Base-by-base conservation (phyloP, 805 yeast species). In the Brettanomyces custersianus region DNA sequence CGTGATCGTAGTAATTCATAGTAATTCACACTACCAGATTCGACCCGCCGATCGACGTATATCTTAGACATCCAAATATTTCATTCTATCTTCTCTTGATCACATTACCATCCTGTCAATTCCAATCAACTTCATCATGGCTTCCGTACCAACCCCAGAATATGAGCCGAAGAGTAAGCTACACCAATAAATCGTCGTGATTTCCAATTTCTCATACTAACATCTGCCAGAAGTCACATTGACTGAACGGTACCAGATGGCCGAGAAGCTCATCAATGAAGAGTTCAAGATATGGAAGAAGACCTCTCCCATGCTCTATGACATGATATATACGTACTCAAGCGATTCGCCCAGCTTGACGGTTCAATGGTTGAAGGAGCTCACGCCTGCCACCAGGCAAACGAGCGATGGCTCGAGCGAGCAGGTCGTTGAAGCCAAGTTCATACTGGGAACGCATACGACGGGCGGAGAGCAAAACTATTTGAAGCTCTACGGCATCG, bases 261-360 rank as follows among this genome's bases (percentile, higher is more conserved):
- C 66, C 33, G 83, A 77, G 47, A 81, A 80, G 50, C 57, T 79
- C 8, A 65, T 69, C 41, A 82, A 82, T 48, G 94, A 82, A 56
- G 92, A 82, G 59, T 81, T 70, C 64, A 74, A 74, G 47, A 72
- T 78, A 39, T 85, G 95, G 95, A 85, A 84, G 54, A 83, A 84
- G 49, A 72, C 90, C 2, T 79, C 82, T 11, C 94, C 94, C 3
- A 63, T 82, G 44, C 62, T 85, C 40, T 85, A 85, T 56, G 83
- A 79, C 46, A 70, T 80, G 42, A 63, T 85, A 31, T 77, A 81
- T 42, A 80, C 92, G 4, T 71, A 70, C 33, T 75, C 80, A 7
- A 60, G 77, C 19, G 70, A 74, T 35, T 77, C 77, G 72, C 94
- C 94, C 1, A 74, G 85, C 12, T 58, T 83, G 40, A 65, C 87